A percentile compares a stretch with the other conserved stretches of the same genome.
These are phyloP conservation scores for Adansonia grandidieri DNA, from an alignment of 441 rosid genomes.

Conservation along the genomic window DNA sequence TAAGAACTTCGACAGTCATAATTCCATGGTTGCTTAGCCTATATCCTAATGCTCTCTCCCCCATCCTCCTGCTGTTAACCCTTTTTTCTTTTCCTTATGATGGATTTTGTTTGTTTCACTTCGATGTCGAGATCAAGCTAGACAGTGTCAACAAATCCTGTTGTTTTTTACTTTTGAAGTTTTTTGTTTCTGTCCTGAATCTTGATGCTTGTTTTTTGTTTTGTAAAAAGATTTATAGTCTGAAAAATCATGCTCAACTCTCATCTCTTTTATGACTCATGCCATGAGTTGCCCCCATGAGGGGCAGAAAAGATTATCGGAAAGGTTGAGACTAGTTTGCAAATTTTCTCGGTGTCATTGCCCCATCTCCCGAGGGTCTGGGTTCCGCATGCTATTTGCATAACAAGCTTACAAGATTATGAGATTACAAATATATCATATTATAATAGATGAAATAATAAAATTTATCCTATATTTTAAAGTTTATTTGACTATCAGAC, in stretches of 20 bases:
- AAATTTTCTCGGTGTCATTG: background rate
- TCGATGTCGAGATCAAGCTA: background rate
- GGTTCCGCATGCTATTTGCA: too few species aligned
- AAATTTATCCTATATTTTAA: too few species aligned
- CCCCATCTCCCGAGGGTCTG: too few species aligned
- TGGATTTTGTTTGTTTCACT: background rate
- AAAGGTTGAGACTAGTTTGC: background rate
- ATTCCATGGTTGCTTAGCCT: slow-evolving; percentile 63
- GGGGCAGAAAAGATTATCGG: too few species aligned
- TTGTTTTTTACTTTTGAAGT: background rate
- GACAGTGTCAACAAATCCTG: background rate
- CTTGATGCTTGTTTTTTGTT: background rate
- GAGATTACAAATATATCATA: too few species aligned
- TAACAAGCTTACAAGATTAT: too few species aligned
- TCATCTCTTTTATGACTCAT: background rate
- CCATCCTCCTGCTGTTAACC: background rate
- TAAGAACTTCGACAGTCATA: slow-evolving; percentile 41
- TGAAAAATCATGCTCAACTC: background rate
- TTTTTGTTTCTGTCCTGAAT: background rate
- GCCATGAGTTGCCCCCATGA: too few species aligned
- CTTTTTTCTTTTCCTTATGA: background rate
- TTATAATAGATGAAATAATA: too few species aligned
- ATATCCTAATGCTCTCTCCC: slow-evolving; percentile 41
- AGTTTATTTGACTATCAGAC: too few species aligned
- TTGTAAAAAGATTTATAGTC: background rate